Conservation (phyloP, 495 filamentous ascomycete genomes). For the Neurospora discreta region DNA sequence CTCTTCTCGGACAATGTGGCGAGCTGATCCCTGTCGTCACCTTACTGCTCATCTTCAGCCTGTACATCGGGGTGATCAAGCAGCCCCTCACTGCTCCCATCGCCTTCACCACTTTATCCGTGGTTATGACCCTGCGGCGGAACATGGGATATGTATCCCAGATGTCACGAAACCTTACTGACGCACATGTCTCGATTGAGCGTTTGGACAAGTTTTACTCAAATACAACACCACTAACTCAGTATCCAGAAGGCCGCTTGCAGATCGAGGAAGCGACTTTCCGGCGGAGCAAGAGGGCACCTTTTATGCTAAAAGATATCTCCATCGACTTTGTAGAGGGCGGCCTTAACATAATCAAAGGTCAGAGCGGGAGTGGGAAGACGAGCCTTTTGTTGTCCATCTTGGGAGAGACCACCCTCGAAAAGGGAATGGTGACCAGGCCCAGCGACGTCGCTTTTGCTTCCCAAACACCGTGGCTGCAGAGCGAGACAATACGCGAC, state of each 20-base stretch:
- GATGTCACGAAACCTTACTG: slow-evolving; percentile 27
- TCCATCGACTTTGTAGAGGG: slow-evolving; percentile 39
- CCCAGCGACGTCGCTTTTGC: slow-evolving; percentile 42
- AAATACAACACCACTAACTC: slow-evolving; percentile 26
- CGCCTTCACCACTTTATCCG: slow-evolving; percentile 36
- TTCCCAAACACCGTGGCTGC: slow-evolving; percentile 46
- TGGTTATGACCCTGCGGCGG: slow-evolving; percentile 32
- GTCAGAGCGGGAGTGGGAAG: slow-evolving; percentile 51
- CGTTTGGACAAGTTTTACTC: slow-evolving; percentile 37
- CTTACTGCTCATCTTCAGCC: slow-evolving; percentile 33
- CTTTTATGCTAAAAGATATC: slow-evolving; percentile 35
- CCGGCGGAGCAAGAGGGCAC: slow-evolving; percentile 31
- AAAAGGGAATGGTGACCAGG: slow-evolving; percentile 31
- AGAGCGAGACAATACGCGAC: slow-evolving; percentile 41
- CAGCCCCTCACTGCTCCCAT: slow-evolving; percentile 33
- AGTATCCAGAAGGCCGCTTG: slow-evolving; percentile 32
- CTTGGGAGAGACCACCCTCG: slow-evolving; percentile 47
- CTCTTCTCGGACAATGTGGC: slow-evolving; percentile 19
- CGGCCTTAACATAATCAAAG: slow-evolving; percentile 41
- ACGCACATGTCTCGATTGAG: slow-evolving; percentile 33
- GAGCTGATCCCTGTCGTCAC: slow-evolving; percentile 31
- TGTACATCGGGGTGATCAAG: slow-evolving; percentile 31
- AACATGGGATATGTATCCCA: slow-evolving; percentile 32
- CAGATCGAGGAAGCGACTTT: slow-evolving; percentile 30
- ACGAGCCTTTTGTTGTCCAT: slow-evolving; percentile 50